Base-by-base conservation (phyloP, 2,329 filamentous ascomycete genomes). In the Dothideomycetes sp. region DNA sequence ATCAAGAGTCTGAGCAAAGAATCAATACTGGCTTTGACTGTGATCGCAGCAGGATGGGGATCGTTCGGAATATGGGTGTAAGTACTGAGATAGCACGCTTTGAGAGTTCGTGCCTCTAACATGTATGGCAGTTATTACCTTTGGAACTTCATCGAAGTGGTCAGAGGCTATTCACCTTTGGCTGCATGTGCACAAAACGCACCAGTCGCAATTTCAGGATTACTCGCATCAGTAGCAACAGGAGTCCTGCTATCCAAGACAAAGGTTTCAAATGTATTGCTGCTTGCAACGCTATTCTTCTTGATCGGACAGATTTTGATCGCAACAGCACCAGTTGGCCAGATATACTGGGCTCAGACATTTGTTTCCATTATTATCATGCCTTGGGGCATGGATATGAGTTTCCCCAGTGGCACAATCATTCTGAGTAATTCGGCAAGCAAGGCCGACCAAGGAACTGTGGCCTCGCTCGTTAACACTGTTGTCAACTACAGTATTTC, bases 401-500 rank as follows among this genome's bases (percentile, higher is more conserved):
- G 67, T 3, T 80, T 80, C 49, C 78, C 79, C 0, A 71, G 76
- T 0, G 75, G 73, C 0, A 79, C 70, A 0, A 53, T 82, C 10
- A 68, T 82, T 18, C 61, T 83, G 8, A 74, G 69, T 23, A 71
- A 80, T 48, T 62, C 60, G 2, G 61, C 70, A 20, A 49, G 57
- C 7, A 59, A 61, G 18, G 57, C 68, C 35, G 63, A 69, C 19
- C 70, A 74, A 47, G 71, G 70, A 6, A 61, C 73, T 12, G 69
- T 69, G 2, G 69, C 69, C 0, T 73, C 68, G 12, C 54, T 82
- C 5, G 73, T 82, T 22, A 76, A 71, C 43, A 81, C 78, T 0
- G 65, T 80, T 7, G 73, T 83, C 46, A 82, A 84, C 55, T 84
- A 83, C 52, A 72, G 71, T 43, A 82, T 83, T 22, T 76, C 74